A percentile compares a stretch with the other conserved stretches of the same genome.
phyloP scores from a whole-genome alignment of 768 basidiomycete species.

The Boletus speciosus region DNA sequence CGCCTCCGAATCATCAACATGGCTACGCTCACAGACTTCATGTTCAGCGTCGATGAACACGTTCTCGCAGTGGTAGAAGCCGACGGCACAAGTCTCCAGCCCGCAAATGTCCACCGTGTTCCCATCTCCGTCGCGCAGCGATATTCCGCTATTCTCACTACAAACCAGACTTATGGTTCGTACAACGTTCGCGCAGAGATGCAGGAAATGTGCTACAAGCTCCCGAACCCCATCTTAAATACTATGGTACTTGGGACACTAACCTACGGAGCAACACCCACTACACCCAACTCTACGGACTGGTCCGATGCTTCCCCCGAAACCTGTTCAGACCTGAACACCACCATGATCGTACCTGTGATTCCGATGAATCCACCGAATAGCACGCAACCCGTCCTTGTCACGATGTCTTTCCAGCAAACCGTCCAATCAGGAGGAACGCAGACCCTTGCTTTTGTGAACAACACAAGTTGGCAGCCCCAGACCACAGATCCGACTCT shows the following conservation, averaged over 20 bases:
- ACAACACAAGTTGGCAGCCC: conserved; percentile 27
- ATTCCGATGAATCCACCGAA: conserved; percentile 28
- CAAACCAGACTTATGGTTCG: conserved; percentile 36
- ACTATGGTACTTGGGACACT: conserved; percentile 29
- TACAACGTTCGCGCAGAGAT: conserved; percentile 39
- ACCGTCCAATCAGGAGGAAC: conserved; percentile 24
- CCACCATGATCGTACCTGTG: conserved; percentile 28
- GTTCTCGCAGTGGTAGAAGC: conserved; percentile 46
- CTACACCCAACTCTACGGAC: conserved; percentile 24
- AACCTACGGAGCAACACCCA: conserved; percentile 24
- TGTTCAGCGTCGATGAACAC: conserved; percentile 46
- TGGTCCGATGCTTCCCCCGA: conserved; percentile 27
- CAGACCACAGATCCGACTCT: conserved; percentile 28
- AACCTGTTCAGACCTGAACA: conserved; percentile 26
- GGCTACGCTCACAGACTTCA: conserved; percentile 44
- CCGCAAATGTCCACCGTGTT: conserved; percentile 38
- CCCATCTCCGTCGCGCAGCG: conserved; percentile 46
- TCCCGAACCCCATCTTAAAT: conserved; percentile 27
- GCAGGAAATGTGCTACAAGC: conserved; percentile 32
- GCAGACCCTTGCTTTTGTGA: conserved; percentile 25
- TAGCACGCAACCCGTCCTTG: conserved; percentile 16
- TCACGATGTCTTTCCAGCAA: conserved; percentile 26
- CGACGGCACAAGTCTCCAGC: conserved; percentile 43
- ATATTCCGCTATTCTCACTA: conserved; percentile 44
- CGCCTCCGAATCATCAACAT: conserved; percentile 49